A percentile compares a stretch with the other conserved stretches of the same genome.
phyloP scores from a whole-genome alignment of 257 asterid species.

The Lycium barbarum region DNA sequence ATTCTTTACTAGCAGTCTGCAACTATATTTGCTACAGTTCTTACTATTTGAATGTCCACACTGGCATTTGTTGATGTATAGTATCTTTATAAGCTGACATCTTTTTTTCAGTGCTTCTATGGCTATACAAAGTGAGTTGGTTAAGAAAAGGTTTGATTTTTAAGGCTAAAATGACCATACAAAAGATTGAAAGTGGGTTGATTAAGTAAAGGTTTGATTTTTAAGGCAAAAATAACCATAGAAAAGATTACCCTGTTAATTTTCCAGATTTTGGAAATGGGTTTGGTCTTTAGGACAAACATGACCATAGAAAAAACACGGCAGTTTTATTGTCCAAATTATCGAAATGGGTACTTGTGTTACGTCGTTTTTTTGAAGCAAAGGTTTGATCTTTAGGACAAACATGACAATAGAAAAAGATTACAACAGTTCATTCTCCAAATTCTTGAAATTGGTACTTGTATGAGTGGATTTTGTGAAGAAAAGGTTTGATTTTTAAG shows the following conservation, averaged over 20 bases:
- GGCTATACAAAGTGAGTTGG: background rate
- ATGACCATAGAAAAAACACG: background rate
- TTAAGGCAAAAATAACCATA: slow-evolving; percentile 19
- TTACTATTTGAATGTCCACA: background rate
- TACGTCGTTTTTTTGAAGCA: background rate
- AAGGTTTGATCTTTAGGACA: background rate
- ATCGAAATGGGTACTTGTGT: background rate
- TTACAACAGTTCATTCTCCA: background rate
- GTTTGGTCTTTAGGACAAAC: background rate
- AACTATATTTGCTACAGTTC: background rate
- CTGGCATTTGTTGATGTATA: background rate
- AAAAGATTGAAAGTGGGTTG: background rate
- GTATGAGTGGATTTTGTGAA: background rate
- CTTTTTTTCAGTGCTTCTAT: slow-evolving; percentile 11
- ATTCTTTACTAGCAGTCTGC: background rate
- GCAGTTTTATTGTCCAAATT: background rate
- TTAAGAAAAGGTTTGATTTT: too few relatives aligned
- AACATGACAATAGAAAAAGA: background rate
- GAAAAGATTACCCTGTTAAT: background rate
- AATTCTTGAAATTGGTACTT: background rate
- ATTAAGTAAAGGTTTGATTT: too few relatives aligned
- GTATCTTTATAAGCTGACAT: background rate
- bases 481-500: background rate
- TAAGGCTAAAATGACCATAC: too few relatives aligned
- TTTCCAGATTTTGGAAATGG: background rate